These are phyloP conservation scores for Chaetomiaceae sp. DNA, from an alignment of 2,329 filamentous ascomycete species.

Conservation along the genomic window DNA sequence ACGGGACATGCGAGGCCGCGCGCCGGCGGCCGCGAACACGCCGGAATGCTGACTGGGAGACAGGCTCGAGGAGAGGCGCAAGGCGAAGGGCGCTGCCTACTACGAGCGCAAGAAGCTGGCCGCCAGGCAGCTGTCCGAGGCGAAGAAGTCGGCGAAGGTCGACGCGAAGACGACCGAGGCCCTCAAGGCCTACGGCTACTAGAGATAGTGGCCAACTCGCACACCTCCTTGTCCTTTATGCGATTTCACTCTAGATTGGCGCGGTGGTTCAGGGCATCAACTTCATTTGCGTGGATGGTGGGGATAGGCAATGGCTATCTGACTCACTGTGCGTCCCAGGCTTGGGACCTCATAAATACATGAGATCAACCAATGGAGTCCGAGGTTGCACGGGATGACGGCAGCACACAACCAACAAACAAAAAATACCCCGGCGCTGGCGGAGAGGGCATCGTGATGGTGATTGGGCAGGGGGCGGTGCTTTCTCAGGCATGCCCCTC, in stretches of 20 bases:
- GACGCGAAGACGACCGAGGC: conserved; percentile 83
- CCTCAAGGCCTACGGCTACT: conserved; percentile 89
- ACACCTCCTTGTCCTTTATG: conserved; percentile 45
- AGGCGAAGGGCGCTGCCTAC: conserved; percentile 98
- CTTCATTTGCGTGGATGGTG: conserved; percentile 47
- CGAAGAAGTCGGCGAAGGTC: conserved; percentile 86
- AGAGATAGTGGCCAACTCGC: conserved; percentile 39
- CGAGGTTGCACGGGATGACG: conserved; percentile 30
- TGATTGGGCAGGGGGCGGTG: conserved; percentile 21
- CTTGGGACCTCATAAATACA: conserved; percentile 30
- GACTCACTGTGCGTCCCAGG: conserved; percentile 29
- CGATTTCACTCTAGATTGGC: conserved; percentile 51
- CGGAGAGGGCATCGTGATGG: conserved; percentile 21
- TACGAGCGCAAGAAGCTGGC: conserved; percentile 99
- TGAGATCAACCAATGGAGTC: conserved; percentile 32
- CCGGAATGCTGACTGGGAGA: conserved; percentile 33
- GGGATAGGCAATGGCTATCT: conserved; percentile 30
- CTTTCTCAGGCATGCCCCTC: conserved; percentile 16
- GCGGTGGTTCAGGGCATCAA: conserved; percentile 47
- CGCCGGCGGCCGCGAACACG: conserved; percentile 32
- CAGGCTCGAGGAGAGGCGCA: conserved; percentile 98
- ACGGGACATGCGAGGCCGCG: not conserved
- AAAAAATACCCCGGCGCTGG: conserved; percentile 28
- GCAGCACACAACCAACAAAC: conserved; percentile 23
- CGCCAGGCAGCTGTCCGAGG: conserved; percentile 83